Percentiles rank a stretch among this genome's conserved stretches.
These are phyloP conservation scores for Penicillium sp. DNA, from an alignment of 2,329 filamentous ascomycete genomes.

Conservation along the genomic window DNA sequence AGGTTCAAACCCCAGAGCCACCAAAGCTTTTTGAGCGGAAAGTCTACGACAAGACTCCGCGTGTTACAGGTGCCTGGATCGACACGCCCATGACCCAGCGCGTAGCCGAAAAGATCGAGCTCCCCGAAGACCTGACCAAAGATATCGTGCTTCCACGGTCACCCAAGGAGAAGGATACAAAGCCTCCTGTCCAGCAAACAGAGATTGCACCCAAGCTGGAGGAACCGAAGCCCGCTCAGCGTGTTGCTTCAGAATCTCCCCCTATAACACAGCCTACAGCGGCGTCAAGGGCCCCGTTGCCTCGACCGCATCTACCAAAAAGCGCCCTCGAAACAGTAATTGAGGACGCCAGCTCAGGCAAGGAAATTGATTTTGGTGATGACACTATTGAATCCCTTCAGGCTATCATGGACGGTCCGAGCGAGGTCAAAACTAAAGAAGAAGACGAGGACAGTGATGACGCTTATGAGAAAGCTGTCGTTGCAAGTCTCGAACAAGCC, in stretches of 20 bases:
- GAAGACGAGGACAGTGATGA: conserved; percentile 28
- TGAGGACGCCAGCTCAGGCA: conserved; percentile 42
- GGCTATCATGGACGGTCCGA: conserved; percentile 37
- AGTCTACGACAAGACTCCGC: conserved; percentile 47
- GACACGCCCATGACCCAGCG: conserved; percentile 49
- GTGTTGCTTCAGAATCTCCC: background rate
- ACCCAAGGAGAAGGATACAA: conserved; percentile 8
- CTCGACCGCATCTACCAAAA: conserved; percentile 43
- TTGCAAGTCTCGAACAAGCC: conserved; percentile 25
- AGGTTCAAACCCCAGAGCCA: conserved; percentile 37
- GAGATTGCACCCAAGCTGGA: background rate
- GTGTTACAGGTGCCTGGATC: conserved; percentile 49
- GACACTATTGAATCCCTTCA: conserved; percentile 50
- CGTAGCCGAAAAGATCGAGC: conserved; percentile 16
- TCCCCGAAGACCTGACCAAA: conserved; percentile 27
- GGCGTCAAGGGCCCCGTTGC: conserved; percentile 26
- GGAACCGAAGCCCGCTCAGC: background rate
- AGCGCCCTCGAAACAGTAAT: conserved; percentile 47
- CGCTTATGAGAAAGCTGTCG: conserved; percentile 34
- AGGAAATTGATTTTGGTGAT: conserved; percentile 44
- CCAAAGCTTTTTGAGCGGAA: conserved; percentile 32
- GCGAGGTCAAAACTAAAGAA: conserved; percentile 29
- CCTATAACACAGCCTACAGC: conserved; percentile 11
- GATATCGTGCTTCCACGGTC: conserved; percentile 26
- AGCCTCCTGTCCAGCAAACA: conserved; percentile 9